phyloP scores from a whole-genome alignment of 345 rosid genomes.

The Alliaria petiolata region DNA sequence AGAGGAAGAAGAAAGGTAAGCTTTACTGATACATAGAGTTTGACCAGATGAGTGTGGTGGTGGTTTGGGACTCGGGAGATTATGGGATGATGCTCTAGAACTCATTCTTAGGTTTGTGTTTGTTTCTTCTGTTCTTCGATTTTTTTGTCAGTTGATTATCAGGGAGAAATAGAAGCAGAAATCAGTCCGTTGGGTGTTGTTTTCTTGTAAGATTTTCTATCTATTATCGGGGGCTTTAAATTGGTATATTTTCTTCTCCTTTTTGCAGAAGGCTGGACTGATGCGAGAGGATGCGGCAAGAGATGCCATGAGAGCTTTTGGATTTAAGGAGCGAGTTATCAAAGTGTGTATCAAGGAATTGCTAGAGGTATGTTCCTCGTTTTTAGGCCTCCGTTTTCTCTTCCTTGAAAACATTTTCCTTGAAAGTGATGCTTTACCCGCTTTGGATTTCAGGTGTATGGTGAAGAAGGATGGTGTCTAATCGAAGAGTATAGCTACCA shows the following conservation, averaged over 20 bases:
- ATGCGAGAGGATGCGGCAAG: constrained; percentile 45
- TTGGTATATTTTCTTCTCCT: neutral
- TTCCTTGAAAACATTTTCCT: neutral
- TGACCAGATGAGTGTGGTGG: neutral
- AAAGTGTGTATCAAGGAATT: constrained; percentile 24
- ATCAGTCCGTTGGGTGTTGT: neutral
- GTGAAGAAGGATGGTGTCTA: constrained; percentile 35
- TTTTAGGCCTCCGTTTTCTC: no score
- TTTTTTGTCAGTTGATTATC: neutral
- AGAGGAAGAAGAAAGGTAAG: constrained; percentile 21
- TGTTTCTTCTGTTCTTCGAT: neutral
- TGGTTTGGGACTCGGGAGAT: neutral
- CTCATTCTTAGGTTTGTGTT: neutral
- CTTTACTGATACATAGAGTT: neutral
- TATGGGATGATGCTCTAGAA: neutral
- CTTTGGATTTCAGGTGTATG: constrained; percentile 32
- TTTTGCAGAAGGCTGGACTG: constrained; percentile 18
- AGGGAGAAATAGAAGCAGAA: neutral
- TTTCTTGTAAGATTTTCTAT: neutral
- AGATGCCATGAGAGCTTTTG: constrained; percentile 31
- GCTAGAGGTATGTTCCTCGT: constrained; percentile 26
- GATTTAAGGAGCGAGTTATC: constrained; percentile 26
- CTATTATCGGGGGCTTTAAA: neutral
- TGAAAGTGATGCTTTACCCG: neutral
- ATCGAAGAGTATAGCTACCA: constrained; percentile 34